Evolutionary conservation across 257 asterid genomes (phyloP).

Genomic region (Ehretia macrophylla): DNA sequence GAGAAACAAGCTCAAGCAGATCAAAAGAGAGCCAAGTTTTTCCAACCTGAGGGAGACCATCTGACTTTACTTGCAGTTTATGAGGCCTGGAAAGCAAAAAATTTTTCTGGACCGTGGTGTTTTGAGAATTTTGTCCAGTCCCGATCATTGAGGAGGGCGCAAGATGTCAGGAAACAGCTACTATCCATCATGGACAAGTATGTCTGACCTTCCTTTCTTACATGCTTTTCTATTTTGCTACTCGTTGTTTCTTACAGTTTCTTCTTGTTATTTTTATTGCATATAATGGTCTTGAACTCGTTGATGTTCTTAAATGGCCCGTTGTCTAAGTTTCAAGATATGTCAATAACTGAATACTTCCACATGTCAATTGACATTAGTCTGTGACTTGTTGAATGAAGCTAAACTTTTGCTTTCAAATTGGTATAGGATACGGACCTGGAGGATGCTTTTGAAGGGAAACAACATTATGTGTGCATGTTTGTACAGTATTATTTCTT

Average conservation of each 20-base stretch:
- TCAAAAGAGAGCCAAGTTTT: slow-evolving; percentile 83
- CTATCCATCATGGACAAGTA: slow-evolving; percentile 93
- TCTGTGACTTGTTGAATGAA: too few relatives aligned
- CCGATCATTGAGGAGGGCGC: slow-evolving; percentile 81
- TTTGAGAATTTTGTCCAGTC: slow-evolving; percentile 92
- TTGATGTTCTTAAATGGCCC: too few relatives aligned
- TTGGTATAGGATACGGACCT: too few relatives aligned
- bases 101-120: slow-evolving; percentile 93
- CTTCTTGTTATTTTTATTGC: not conserved
- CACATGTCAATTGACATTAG: too few relatives aligned
- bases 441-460: too few relatives aligned
- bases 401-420: too few relatives aligned
- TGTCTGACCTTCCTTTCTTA: slow-evolving; percentile 14
- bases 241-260: slow-evolving; percentile 6
- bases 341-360: too few relatives aligned
- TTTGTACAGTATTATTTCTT: too few relatives aligned
- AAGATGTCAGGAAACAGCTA: slow-evolving; percentile 86
- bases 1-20: slow-evolving; percentile 97
- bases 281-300: slow-evolving; percentile 10
- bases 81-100: slow-evolving; percentile 95
- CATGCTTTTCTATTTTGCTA: slow-evolving; percentile 2
- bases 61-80: slow-evolving; percentile 87
- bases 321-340: too few relatives aligned
- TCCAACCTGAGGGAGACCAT: slow-evolving; percentile 95
- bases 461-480: too few relatives aligned